These are phyloP conservation scores for Mucor lusitanicus DNA, from an alignment of 371 early-diverging fungal species.

Conservation along the genomic window DNA sequence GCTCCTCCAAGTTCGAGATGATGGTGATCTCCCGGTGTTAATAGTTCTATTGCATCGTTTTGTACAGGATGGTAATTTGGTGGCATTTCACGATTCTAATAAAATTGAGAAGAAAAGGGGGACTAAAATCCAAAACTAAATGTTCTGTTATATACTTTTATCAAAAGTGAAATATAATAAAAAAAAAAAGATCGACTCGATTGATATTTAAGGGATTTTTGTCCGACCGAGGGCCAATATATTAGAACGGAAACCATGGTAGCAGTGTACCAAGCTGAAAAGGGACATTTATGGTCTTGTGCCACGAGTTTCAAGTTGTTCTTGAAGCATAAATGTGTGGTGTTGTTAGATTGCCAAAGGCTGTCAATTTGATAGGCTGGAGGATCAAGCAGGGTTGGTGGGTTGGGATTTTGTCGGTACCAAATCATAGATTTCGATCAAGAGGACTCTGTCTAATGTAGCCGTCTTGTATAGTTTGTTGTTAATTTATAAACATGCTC, in stretches of 20 bases:
- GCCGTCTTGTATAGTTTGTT: too few species aligned
- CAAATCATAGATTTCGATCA: too few species aligned
- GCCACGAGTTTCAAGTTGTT: neutral
- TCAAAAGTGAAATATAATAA: neutral
- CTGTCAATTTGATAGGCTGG: neutral
- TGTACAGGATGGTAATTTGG: constrained; percentile 18
- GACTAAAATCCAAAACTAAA: neutral
- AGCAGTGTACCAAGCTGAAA: neutral
- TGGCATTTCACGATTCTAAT: constrained; percentile 10
- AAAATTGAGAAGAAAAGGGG: neutral
- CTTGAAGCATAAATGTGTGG: neutral
- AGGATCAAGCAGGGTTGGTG: neutral
- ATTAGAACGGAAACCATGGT: neutral
- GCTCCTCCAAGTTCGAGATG: constrained; percentile 5
- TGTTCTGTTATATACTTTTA: neutral
- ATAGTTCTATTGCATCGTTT: constrained; percentile 22
- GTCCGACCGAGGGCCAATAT: neutral
- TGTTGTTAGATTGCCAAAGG: neutral
- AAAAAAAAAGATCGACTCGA: neutral
- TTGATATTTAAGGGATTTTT: neutral
- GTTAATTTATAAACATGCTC: too few species aligned
- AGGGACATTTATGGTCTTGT: neutral
- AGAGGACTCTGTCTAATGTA: too few species aligned
- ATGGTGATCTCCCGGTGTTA: constrained; percentile 10
- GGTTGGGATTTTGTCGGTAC: too few species aligned